Conservation (phyloP, 1,284 basidiomycete genomes). For the Cryptococcus jaspeensis region DNA sequence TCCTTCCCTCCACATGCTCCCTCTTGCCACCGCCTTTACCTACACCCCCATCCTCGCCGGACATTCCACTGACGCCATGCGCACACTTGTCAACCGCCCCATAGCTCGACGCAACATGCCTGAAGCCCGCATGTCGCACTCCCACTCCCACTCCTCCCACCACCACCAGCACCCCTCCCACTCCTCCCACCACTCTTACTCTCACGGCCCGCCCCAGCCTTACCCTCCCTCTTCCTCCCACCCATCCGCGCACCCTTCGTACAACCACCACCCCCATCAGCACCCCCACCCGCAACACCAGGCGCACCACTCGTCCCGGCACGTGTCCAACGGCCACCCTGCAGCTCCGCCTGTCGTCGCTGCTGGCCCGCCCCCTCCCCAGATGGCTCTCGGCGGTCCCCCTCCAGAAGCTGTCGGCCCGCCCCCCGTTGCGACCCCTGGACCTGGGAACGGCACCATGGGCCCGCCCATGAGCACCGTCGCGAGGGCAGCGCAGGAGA, state of each 20-base stretch:
- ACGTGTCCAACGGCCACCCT: slow-evolving; percentile 31
- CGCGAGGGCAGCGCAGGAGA: slow-evolving; percentile 36
- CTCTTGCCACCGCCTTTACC: too few species aligned
- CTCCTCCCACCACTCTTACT: slow-evolving; percentile 2
- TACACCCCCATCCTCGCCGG: too few species aligned
- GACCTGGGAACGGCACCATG: slow-evolving; percentile 28
- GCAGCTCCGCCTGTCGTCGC: slow-evolving; percentile 18
- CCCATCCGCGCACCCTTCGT: slow-evolving; percentile 14
- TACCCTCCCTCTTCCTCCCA: slow-evolving; percentile 9
- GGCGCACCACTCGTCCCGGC: slow-evolving; percentile 24
- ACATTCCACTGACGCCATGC: too few species aligned
- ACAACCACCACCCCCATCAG: slow-evolving; percentile 18
- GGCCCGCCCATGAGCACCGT: slow-evolving; percentile 19
- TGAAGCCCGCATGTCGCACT: slow-evolving; percentile 11
- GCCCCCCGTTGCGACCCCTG: slow-evolving; percentile 16
- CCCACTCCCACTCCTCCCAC: slow-evolving; percentile 9
- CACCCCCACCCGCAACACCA: too few species aligned
- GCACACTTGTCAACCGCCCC: too few species aligned
- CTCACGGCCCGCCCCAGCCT: too few species aligned
- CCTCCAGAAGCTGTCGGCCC: slow-evolving; percentile 21
- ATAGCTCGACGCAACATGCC: slow-evolving; percentile 15
- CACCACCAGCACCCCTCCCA: slow-evolving; percentile 15
- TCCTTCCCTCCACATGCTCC: too few species aligned
- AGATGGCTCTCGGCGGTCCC: slow-evolving; percentile 17
- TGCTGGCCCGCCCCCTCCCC: slow-evolving; percentile 22